Conservation (phyloP, 805 yeast genomes). For the Soucietia sequanensis region DNA sequence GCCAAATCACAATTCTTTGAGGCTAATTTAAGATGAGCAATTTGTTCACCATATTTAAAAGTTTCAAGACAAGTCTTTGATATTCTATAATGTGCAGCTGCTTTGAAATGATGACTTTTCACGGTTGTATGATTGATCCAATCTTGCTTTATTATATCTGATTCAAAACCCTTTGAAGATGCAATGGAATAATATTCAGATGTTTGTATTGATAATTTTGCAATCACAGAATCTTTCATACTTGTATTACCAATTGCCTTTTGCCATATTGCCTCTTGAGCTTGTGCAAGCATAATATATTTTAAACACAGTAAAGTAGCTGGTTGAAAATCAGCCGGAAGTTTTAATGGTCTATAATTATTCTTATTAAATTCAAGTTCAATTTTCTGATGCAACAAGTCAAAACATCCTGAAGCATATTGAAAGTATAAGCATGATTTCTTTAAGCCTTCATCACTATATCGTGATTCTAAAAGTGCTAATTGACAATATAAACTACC, state of each 20-base stretch:
- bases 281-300: conserved; percentile 69
- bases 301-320: conserved; percentile 52
- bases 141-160: conserved; percentile 51
- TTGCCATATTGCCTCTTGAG: conserved; percentile 85
- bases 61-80: conserved; percentile 48
- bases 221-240: conserved; percentile 57
- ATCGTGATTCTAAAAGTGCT: conserved; percentile 47
- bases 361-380: too few species aligned
- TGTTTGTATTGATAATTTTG: conserved; percentile 65
- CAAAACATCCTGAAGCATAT: conserved; percentile 67
- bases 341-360: not conserved
- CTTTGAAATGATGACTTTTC: conserved; percentile 64
- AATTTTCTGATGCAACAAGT: too few species aligned
- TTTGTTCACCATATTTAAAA: conserved; percentile 68
- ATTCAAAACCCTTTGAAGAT: conserved; percentile 33
- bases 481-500: conserved; percentile 62
- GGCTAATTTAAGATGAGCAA: conserved; percentile 54
- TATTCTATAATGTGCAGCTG: conserved; percentile 67
- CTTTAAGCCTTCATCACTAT: conserved; percentile 55
- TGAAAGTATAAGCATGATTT: conserved; percentile 66
- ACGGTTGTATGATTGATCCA: conserved; percentile 63
- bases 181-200: conserved; percentile 55
- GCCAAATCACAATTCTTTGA: conserved; percentile 36
- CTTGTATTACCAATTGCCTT: conserved; percentile 51
- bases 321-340: conserved; percentile 47